phyloP scores from a whole-genome alignment of 2,329 filamentous ascomycete species.

The Colletotrichum sp. region DNA sequence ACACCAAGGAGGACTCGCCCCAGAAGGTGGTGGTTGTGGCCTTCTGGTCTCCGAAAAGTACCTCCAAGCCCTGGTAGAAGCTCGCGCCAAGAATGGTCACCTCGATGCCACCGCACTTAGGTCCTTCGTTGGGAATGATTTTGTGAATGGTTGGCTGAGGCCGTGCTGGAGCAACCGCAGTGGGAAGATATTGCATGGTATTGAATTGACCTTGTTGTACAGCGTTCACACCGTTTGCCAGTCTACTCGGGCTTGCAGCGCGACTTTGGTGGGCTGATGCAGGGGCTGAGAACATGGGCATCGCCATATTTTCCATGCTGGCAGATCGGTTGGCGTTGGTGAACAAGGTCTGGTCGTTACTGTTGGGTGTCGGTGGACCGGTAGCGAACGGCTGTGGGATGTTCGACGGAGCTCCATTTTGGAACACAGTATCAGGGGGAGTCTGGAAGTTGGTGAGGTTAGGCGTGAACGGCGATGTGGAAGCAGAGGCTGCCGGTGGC shows the following conservation, averaged over 20 bases:
- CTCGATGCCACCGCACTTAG: conserved; percentile 83
- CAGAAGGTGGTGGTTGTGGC: conserved; percentile 79
- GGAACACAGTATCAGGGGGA: conserved; percentile 37
- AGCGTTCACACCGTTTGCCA: conserved; percentile 51
- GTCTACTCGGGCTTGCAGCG: conserved; percentile 72
- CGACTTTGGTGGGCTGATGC: conserved; percentile 77
- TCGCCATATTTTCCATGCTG: conserved; percentile 69
- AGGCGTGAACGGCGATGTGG: conserved; percentile 61
- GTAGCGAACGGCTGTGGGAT: conserved; percentile 46
- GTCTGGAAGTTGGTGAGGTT: conserved; percentile 49
- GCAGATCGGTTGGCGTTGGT: conserved; percentile 62
- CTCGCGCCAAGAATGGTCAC: conserved; percentile 83
- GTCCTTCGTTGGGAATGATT: conserved; percentile 82
- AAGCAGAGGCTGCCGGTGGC: conserved; percentile 42
- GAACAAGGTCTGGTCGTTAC: conserved; percentile 65
- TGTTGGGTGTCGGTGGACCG: conserved; percentile 71
- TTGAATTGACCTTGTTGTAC: conserved; percentile 50
- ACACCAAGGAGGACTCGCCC: conserved; percentile 81
- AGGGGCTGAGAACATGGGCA: conserved; percentile 74
- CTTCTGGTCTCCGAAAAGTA: conserved; percentile 77
- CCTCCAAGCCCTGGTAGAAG: conserved; percentile 78
- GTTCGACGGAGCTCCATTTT: conserved; percentile 17
- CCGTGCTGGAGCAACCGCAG: conserved; percentile 54
- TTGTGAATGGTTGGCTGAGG: conserved; percentile 72
- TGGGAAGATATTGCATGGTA: conserved; percentile 55